A percentile compares a stretch with the other conserved stretches of the same genome.
Evolutionary conservation across 1,284 basidiomycete species (phyloP).

Genomic region (Gastroboletus turbinatus): DNA sequence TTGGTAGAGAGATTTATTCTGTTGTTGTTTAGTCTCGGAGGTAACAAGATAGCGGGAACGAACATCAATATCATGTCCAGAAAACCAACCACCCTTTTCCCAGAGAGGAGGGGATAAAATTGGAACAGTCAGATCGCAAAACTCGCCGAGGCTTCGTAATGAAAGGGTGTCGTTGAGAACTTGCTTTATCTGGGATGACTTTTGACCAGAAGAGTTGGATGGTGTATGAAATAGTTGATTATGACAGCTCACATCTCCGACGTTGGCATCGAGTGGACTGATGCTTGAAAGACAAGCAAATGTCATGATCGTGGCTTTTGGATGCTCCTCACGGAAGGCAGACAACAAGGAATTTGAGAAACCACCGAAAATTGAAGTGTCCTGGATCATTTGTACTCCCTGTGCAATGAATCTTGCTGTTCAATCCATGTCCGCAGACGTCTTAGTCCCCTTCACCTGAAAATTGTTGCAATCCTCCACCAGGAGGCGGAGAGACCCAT

Average conservation of each 20-base stretch:
- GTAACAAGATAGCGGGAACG: conserved; percentile 23
- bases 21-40: conserved; percentile 10
- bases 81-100: conserved; percentile 44
- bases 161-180: conserved; percentile 60
- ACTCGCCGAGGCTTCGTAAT: conserved; percentile 51
- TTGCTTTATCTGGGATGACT: conserved; percentile 36
- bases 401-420: conserved; percentile 26
- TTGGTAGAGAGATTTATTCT: conserved; percentile 50
- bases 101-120: conserved; percentile 49
- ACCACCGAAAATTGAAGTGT: conserved; percentile 60
- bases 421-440: background rate
- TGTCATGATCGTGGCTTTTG: conserved; percentile 54
- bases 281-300: conserved; percentile 57
- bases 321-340: conserved; percentile 61
- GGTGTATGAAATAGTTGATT: background rate
- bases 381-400: conserved; percentile 69
- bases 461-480: conserved; percentile 73
- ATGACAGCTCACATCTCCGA: conserved; percentile 45
- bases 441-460: conserved; percentile 52
- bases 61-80: conserved; percentile 41
- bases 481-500: conserved; percentile 61
- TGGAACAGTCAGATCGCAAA: conserved; percentile 56
- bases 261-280: conserved; percentile 34
- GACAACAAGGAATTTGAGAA: conserved; percentile 59
- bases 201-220: conserved; percentile 17